A percentile compares a stretch with the other conserved stretches of the same genome.
Conservation (phyloP, 176 grass and related monocot genomes). For the Guadua angustifolia region DNA sequence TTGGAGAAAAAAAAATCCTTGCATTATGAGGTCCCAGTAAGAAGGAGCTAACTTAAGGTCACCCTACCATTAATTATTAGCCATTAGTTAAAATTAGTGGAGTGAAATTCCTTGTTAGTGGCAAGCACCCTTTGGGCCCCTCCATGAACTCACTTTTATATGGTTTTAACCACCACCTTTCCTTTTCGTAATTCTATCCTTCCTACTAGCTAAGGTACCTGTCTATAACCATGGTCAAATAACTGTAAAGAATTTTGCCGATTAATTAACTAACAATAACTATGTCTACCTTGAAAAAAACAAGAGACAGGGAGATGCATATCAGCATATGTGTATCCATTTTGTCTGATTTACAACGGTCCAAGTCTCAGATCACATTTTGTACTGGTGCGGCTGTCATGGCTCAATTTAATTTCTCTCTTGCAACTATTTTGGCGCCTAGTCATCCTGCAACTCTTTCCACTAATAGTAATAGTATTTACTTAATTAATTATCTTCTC, state of each 20-base stretch:
- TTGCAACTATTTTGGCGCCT: neutral
- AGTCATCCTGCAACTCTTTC: neutral
- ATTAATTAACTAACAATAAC: neutral
- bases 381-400: constrained; percentile 11
- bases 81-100: constrained; percentile 32
- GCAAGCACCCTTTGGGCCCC: constrained; percentile 64
- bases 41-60: constrained; percentile 37
- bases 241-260: constrained; percentile 33
- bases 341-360: neutral
- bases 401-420: neutral
- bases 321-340: neutral
- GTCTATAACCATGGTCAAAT: constrained; percentile 43
- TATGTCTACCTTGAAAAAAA: neutral
- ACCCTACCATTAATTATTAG: constrained; percentile 30
- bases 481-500: neutral
- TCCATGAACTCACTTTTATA: constrained; percentile 46
- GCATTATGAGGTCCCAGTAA: constrained; percentile 47
- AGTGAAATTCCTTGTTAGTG: constrained; percentile 72
- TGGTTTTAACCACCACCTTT: constrained; percentile 46
- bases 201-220: constrained; percentile 39
- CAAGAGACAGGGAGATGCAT: neutral
- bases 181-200: constrained; percentile 51
- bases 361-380: neutral
- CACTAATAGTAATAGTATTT: neutral
- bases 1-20: neutral